phyloP scores from a whole-genome alignment of 1,284 basidiomycete species.

The Boletus mariae region DNA sequence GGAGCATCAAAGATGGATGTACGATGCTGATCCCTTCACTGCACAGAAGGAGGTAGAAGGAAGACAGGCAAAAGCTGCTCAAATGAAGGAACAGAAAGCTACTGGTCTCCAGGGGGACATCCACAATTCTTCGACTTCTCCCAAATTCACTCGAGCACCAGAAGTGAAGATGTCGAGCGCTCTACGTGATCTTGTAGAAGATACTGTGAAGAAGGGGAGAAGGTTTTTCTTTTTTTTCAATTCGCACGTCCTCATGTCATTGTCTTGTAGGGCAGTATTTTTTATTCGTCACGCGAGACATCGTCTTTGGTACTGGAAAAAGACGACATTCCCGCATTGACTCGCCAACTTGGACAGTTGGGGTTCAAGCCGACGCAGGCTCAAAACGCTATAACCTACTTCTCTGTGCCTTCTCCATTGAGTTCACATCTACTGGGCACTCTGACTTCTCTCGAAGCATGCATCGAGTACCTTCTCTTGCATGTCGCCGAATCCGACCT shows the following conservation, averaged over 20 bases:
- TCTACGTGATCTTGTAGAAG: conserved; percentile 80
- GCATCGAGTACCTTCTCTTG: conserved; percentile 73
- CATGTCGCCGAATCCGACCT: conserved; percentile 78
- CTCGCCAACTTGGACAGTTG: conserved; percentile 48
- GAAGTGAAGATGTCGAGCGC: conserved; percentile 84
- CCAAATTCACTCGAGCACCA: conserved; percentile 63
- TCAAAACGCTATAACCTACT: conserved; percentile 46
- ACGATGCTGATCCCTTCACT: conserved; percentile 79
- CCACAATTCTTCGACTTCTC: conserved; percentile 23
- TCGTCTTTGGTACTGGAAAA: conserved; percentile 45
- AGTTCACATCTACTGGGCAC: conserved; percentile 48
- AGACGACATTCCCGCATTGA: conserved; percentile 40
- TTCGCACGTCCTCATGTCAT: conserved; percentile 2
- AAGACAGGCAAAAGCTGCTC: conserved; percentile 54
- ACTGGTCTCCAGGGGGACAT: conserved; percentile 15
- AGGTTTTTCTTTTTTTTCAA: not conserved
- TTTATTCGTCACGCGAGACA: conserved; percentile 50
- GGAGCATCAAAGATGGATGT: conserved; percentile 81
- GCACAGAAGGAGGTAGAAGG: conserved; percentile 66
- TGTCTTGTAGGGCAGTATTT: conserved; percentile 42
- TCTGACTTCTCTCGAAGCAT: conserved; percentile 57
- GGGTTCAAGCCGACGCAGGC: conserved; percentile 56
- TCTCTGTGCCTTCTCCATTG: conserved; percentile 51
- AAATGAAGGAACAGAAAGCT: conserved; percentile 37
- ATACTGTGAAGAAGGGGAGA: conserved; percentile 71